Base-by-base conservation (phyloP, 441 rosid genomes). In the Adansonia rubrostipa region DNA sequence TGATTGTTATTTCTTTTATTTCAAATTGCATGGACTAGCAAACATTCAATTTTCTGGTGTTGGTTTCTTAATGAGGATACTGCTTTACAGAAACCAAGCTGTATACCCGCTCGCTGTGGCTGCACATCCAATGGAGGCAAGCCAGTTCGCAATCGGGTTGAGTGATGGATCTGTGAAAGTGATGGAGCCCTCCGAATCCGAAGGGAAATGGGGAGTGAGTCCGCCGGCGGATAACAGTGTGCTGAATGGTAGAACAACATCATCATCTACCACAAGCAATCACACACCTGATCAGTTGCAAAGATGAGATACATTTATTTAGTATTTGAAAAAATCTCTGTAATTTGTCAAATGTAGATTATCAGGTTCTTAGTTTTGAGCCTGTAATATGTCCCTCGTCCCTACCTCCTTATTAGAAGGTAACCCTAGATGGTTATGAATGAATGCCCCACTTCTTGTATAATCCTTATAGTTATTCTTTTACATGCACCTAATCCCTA, bases 81-180 rank as follows among this genome's bases (percentile, higher is more conserved):
- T 80, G 28, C 58, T 82, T 33, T 67, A 63, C 82, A 93, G 97
- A 79, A 86, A 85, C 88, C 93, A 89, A 83, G 78, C 88, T 19
- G 90, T 85, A 50, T 86, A 90, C 66, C 97, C 97, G 6, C 85
- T 88, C 2, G 97, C 90, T 24, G 89, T 96, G 24, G 99, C 98
- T 1, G 86, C 98, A 14, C 96, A 94, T 83, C 99, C 99, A 0
- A 83, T 62, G 2, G 95, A 94, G 44, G 85, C 93, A 48, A 92
- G 89, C 82, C 98, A 96, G 78, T 84, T 94, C 5, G 97, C 97
- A 0, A 63, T 94, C 0, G 97, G 98, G 70, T 82, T 96, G 84
- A 88, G 78, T 0, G 96, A 94, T 5, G 97, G 98, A 15, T 82
- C 96, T 1, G 91, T 96, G 8, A 91, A 87, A 83, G 96, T 93